Conservation (phyloP, 2,329 filamentous ascomycete genomes). For the Exophiala spinifera region DNA sequence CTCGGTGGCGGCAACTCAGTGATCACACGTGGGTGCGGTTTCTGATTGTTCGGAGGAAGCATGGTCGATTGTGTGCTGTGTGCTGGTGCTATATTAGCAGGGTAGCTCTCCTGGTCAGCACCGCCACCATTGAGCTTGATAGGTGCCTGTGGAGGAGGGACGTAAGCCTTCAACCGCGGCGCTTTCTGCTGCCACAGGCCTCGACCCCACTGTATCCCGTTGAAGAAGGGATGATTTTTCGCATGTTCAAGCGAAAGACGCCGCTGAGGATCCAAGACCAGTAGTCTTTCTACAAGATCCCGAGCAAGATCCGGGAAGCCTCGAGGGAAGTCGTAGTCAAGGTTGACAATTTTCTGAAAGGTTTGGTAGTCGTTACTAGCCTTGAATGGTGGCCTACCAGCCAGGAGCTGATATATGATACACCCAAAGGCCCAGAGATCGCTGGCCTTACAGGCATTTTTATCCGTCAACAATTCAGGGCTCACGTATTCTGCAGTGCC, state of each 20-base stretch:
- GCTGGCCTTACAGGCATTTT: slow-evolving; percentile 95
- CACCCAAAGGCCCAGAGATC: slow-evolving; percentile 98
- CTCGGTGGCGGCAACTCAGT: slow-evolving; percentile 95
- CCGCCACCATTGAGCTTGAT: slow-evolving; percentile 67
- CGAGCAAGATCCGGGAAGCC: slow-evolving; percentile 83
- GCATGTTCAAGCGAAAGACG: slow-evolving; percentile 92
- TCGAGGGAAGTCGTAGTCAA: slow-evolving; percentile 89
- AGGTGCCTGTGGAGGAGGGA: slow-evolving; percentile 71
- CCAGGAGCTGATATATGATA: slow-evolving; percentile 92
- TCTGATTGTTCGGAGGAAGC: slow-evolving; percentile 41
- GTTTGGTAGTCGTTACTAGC: slow-evolving; percentile 93
- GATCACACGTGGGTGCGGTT: slow-evolving; percentile 73
- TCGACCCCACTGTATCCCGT: slow-evolving; percentile 79
- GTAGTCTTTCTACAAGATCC: slow-evolving; percentile 83
- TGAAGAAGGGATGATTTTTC: slow-evolving; percentile 94
- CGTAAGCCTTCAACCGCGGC: slow-evolving; percentile 79
- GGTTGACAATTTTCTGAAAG: slow-evolving; percentile 93
- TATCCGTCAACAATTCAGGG: slow-evolving; percentile 92
- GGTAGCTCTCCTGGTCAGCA: slow-evolving; percentile 39
- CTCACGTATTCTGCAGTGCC: slow-evolving; percentile 98
- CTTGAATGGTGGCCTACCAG: slow-evolving; percentile 97
- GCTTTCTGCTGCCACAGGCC: slow-evolving; percentile 85
- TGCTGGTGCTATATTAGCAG: slow-evolving; percentile 42
- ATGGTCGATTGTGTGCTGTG: slow-evolving; percentile 37
- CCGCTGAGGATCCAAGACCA: slow-evolving; percentile 82